Conservation (phyloP, 805 yeast species). For the Candida tibetensis region DNA sequence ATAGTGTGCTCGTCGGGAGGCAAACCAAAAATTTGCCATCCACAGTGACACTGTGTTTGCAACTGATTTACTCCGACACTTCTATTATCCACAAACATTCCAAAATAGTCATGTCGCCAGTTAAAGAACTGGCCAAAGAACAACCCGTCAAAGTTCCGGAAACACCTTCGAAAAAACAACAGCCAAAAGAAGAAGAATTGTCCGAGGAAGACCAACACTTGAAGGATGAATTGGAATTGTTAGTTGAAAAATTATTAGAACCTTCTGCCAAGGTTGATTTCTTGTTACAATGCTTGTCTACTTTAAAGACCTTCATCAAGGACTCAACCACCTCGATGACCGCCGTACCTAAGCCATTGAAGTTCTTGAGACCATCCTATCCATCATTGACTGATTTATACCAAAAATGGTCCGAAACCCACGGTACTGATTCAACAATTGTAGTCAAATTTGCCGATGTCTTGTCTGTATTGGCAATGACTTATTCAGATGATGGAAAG, state of each 20-base stretch:
- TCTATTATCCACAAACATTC: background rate
- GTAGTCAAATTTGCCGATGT: slow-evolving; percentile 75
- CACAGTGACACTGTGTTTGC: background rate
- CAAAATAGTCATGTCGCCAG: background rate
- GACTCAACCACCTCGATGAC: slow-evolving; percentile 98
- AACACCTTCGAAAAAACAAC: slow-evolving; percentile 21
- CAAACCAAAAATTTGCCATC: background rate
- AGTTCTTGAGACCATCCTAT: slow-evolving; percentile 87
- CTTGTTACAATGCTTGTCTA: slow-evolving; percentile 46
- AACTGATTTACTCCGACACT: background rate
- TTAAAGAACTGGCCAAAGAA: slow-evolving; percentile 20
- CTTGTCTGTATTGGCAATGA: slow-evolving; percentile 91
- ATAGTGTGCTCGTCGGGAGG: background rate
- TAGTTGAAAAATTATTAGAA: slow-evolving; percentile 76
- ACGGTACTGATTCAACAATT: slow-evolving; percentile 29
- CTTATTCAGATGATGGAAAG: slow-evolving; percentile 78
- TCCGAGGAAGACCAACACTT: slow-evolving; percentile 91
- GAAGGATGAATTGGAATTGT: slow-evolving; percentile 79
- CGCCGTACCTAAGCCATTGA: slow-evolving; percentile 98
- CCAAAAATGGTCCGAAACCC: slow-evolving; percentile 56
- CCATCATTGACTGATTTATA: slow-evolving; percentile 63
- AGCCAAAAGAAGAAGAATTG: slow-evolving; percentile 67
- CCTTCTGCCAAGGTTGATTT: slow-evolving; percentile 52
- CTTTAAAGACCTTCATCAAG: slow-evolving; percentile 73
- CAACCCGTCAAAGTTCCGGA: slow-evolving; percentile 14